Evolutionary conservation across 129 eudicot genomes (phyloP).

Genomic region (Helianthus annuus): DNA sequence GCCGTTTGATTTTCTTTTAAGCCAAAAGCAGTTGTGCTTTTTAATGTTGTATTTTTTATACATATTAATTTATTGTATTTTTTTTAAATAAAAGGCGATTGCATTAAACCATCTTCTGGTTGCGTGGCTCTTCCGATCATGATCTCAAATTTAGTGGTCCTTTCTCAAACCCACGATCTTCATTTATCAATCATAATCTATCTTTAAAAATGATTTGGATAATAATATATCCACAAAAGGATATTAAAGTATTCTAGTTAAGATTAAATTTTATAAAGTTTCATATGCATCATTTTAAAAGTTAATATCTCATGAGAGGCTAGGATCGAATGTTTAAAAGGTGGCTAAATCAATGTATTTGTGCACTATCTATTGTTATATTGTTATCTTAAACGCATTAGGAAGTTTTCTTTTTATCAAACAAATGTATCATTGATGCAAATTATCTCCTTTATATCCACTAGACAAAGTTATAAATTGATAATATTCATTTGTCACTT

Average conservation of each 20-base stretch:
- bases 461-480: too few relatives aligned
- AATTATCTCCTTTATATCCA: too few relatives aligned
- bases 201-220: not conserved
- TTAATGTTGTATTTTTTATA: not conserved
- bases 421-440: too few relatives aligned
- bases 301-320: too few relatives aligned
- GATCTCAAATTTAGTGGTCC: conserved; percentile 32
- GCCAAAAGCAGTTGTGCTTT: conserved; percentile 13
- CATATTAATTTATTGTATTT: not conserved
- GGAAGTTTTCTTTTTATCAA: too few relatives aligned
- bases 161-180: conserved; percentile 9
- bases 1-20: conserved; percentile 33
- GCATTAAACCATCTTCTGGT: conserved; percentile 15
- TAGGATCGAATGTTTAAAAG: too few relatives aligned
- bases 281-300: too few relatives aligned
- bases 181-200: conserved; percentile 13
- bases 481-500: too few relatives aligned
- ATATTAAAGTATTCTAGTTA: conserved; percentile 4
- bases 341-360: too few relatives aligned
- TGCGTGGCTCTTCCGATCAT: conserved; percentile 36
- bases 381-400: too few relatives aligned
- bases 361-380: too few relatives aligned
- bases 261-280: not conserved
- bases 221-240: not conserved
- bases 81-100: not conserved